Percentiles rank a stretch among this genome's conserved stretches.
Evolutionary conservation across 441 rosid species (phyloP).

Genomic region (Metrosideros polymorpha): DNA sequence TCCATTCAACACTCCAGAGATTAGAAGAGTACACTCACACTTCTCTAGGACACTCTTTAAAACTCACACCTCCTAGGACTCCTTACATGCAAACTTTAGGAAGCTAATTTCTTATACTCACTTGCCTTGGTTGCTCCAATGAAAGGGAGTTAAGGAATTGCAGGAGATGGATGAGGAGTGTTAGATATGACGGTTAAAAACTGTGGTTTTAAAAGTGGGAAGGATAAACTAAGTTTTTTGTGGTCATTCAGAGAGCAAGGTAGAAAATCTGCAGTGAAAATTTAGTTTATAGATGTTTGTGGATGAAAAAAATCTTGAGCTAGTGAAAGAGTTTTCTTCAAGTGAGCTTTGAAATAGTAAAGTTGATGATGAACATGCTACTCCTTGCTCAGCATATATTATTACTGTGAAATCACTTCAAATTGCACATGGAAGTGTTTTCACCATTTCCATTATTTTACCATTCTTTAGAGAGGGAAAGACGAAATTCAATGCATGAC

Average conservation of each 20-base stretch:
- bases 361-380: background rate
- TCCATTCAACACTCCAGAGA: background rate
- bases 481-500: background rate
- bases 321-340: background rate
- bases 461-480: background rate
- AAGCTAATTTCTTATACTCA: background rate
- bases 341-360: background rate
- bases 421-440: background rate
- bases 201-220: background rate
- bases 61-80: too few relatives aligned
- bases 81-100: background rate
- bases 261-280: background rate
- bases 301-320: background rate
- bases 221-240: background rate
- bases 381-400: background rate
- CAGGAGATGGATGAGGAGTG: background rate
- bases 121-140: background rate
- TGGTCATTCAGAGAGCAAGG: background rate
- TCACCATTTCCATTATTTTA: too few relatives aligned
- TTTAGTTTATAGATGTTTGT: background rate
- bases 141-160: background rate
- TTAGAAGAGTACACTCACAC: fast-evolving
- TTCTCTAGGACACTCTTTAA: background rate
- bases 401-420: background rate
- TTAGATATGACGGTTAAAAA: background rate